Conservation (phyloP, 495 filamentous ascomycete species). For the Achaetomiella virescens region DNA sequence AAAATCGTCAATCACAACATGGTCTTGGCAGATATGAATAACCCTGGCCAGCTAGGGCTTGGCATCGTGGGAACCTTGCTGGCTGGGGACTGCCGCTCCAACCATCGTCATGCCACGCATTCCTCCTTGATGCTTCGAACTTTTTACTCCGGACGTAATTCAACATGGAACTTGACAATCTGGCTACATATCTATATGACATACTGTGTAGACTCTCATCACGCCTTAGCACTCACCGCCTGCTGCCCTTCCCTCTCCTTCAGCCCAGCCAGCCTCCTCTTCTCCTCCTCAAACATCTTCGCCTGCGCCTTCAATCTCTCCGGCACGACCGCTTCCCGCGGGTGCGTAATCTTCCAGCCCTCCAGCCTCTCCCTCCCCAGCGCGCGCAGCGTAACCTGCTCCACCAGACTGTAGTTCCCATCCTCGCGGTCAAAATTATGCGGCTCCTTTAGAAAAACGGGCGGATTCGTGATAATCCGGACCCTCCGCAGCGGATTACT, state of each 20-base stretch:
- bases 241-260: conserved; percentile 15
- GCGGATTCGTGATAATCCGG: conserved; percentile 69
- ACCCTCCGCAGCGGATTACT: conserved; percentile 53
- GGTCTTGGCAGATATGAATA: conserved; percentile 3
- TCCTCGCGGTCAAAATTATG: conserved; percentile 60
- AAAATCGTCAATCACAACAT: neutral
- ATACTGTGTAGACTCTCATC: too few species aligned
- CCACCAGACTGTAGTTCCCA: conserved; percentile 59
- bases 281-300: conserved; percentile 15
- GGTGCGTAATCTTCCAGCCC: conserved; percentile 56
- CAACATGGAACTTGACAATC: too few species aligned
- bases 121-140: too few species aligned
- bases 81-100: neutral
- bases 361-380: conserved; percentile 52
- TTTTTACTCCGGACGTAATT: too few species aligned
- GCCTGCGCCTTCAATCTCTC: conserved; percentile 39
- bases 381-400: conserved; percentile 56
- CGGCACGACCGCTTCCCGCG: conserved; percentile 42
- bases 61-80: neutral
- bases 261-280: conserved; percentile 31
- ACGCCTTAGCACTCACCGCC: conserved; percentile 9
- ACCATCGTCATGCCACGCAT: neutral
- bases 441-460: conserved; percentile 55
- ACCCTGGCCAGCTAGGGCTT: neutral
- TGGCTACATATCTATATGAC: too few species aligned